Evolutionary conservation across 2,329 filamentous ascomycete species (phyloP).

Genomic region (Cryoendolithus antarcticus): DNA sequence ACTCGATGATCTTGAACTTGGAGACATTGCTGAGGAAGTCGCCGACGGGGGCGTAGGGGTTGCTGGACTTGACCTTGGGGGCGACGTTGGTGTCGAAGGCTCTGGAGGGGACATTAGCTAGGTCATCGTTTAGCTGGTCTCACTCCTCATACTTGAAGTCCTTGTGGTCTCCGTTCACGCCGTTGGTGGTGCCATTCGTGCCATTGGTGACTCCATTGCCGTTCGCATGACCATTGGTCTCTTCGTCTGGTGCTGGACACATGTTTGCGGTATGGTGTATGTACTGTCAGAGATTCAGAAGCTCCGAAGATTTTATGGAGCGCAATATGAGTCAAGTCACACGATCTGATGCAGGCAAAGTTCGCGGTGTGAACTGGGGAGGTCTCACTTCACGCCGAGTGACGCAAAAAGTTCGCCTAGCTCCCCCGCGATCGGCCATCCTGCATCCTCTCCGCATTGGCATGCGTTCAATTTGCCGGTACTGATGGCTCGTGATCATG

Average conservation of each 20-base stretch:
- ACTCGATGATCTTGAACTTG: slow-evolving; percentile 75
- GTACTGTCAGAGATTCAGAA: too few species aligned
- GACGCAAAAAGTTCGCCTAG: too few species aligned
- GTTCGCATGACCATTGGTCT: slow-evolving; percentile 17
- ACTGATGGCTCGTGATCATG: too few species aligned
- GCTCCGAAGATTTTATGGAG: too few species aligned
- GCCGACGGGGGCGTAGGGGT: slow-evolving; percentile 56
- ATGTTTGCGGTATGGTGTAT: slow-evolving; percentile 11
- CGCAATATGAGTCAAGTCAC: too few species aligned
- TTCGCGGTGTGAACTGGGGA: too few species aligned
- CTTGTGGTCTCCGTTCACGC: slow-evolving; percentile 12
- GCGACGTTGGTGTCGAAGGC: slow-evolving; percentile 19
- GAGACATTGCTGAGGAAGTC: slow-evolving; percentile 60
- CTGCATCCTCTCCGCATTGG: too few species aligned
- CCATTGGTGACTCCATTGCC: slow-evolving; percentile 8
- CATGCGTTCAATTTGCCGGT: too few species aligned
- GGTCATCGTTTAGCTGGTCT: background rate
- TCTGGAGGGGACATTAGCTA: slow-evolving; percentile 8
- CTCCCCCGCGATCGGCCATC: too few species aligned
- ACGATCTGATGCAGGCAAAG: too few species aligned
- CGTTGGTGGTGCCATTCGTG: slow-evolving; percentile 16
- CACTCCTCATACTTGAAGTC: slow-evolving; percentile 14
- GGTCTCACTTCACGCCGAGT: too few species aligned
- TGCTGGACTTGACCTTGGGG: slow-evolving; percentile 19
- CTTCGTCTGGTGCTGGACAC: slow-evolving; percentile 21